Evolutionary conservation across 2,329 filamentous ascomycete species (phyloP), one percentile per base, ranked within the genome.

Genomic region (Cucurbitaria berberidis): DNA sequence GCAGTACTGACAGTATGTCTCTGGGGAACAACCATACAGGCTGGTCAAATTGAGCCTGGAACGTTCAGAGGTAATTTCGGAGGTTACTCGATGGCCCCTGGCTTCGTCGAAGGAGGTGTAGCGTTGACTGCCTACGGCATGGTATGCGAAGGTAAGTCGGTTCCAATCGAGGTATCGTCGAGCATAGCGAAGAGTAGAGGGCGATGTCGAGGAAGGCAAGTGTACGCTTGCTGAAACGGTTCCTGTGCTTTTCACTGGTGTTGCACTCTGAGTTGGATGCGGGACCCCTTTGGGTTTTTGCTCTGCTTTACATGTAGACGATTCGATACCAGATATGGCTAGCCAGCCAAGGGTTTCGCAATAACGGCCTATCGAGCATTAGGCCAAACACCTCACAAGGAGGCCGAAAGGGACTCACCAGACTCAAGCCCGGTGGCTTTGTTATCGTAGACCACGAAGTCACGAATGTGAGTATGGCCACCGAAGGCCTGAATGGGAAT

Each of bases 121-220:
- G 34, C 73, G 64, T 41, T 82, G 79, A 40, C 79, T 81, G 35
- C 78, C 79, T n/a, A 76, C 71, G 3, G 85, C 81, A 66, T 89
- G 86, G 64, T 85, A 88, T 52, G 82, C 79, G 62, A 89, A 88
- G 0, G 85, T 86, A n/a, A 80, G 75, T 5, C 85, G 81, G 69
- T 89, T 89, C 82, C 85, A 89, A 73, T 89, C 87, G 9, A 89
- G 78, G 64, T 88, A 89, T 21, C 86, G 80, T 7, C 86, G 82
- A 3, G 82, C 81, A 64, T 83, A 87, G 72, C 60, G 57, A n/a
- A 72, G 35, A 32, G 74, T 51, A n/a, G 72, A 72, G 1, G 65
- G 59, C 10, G 63, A 67, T 8, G 62, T 69, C n/a, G 72, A 74
- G 1, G 55, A 64, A 0, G 70, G 66, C 6, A 79, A 71, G 1